Conservation (phyloP, 257 asterid species). For the Solanum okadae region DNA sequence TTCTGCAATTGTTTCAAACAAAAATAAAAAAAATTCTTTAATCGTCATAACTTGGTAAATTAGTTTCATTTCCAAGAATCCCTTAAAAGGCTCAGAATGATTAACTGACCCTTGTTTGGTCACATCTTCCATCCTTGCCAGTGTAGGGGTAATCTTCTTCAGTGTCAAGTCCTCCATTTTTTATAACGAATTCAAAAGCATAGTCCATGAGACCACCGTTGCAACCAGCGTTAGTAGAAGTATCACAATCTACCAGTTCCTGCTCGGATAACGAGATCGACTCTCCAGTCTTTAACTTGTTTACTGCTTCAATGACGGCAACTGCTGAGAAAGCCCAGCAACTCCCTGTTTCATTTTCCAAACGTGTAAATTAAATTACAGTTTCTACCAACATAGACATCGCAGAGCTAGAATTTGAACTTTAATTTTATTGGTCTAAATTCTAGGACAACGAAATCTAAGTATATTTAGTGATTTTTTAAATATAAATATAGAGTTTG, state of each 20-base stretch:
- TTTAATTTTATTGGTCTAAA: not conserved
- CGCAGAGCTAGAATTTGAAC: not conserved
- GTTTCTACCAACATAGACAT: not conserved
- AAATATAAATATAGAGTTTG: not conserved
- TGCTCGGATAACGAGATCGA: conserved; percentile 31
- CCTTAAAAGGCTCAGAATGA: not conserved
- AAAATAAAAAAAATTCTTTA: not conserved
- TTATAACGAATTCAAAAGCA: conserved; percentile 27
- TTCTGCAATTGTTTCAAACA: conserved; percentile 26
- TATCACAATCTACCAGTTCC: conserved; percentile 41
- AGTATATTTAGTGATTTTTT: not conserved
- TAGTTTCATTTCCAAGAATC: not conserved
- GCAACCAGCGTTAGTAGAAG: conserved; percentile 17
- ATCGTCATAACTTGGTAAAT: not conserved
- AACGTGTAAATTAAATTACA: not conserved
- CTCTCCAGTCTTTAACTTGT: conserved; percentile 16
- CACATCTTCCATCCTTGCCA: conserved; percentile 23
- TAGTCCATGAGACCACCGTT: conserved; percentile 40
- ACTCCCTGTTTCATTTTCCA: conserved; percentile 27
- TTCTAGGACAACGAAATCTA: not conserved
- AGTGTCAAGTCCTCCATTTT: conserved; percentile 35
- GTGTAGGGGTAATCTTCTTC: conserved; percentile 34
- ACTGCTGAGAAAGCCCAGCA: conserved; percentile 45
- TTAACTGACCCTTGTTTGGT: conserved; percentile 19
- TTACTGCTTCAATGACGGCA: conserved; percentile 32